Conservation (phyloP, 2,329 filamentous ascomycete species). For the Orbilia ellipsospora region DNA sequence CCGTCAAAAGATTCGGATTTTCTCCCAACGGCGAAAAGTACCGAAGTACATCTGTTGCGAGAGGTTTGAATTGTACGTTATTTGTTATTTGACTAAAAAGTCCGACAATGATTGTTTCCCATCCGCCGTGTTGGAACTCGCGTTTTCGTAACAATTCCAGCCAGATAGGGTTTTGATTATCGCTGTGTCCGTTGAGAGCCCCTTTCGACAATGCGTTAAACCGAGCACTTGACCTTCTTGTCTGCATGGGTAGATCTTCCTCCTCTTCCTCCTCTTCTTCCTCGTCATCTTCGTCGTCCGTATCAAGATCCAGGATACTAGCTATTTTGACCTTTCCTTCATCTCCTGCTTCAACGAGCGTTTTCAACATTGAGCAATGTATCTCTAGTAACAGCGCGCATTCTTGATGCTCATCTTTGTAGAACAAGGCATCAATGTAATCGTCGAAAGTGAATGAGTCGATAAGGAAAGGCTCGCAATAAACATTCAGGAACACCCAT, state of each 20-base stretch:
- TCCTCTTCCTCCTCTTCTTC: conserved; percentile 70
- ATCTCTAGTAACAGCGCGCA: conserved; percentile 90
- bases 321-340: conserved; percentile 82
- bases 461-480: conserved; percentile 90
- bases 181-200: conserved; percentile 45
- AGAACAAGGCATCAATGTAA: conserved; percentile 86
- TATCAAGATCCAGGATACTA: conserved; percentile 70
- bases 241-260: conserved; percentile 63
- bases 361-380: conserved; percentile 89
- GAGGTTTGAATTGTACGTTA: conserved; percentile 74
- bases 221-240: conserved; percentile 62
- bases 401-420: conserved; percentile 76
- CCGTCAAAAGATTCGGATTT: conserved; percentile 80
- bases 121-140: conserved; percentile 87
- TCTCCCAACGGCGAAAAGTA: conserved; percentile 82
- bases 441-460: conserved; percentile 99
- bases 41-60: conserved; percentile 81
- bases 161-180: conserved; percentile 74
- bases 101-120: conserved; percentile 89
- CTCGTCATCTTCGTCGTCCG: conserved; percentile 73
- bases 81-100: conserved; percentile 86
- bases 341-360: conserved; percentile 81
- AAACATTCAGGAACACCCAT: conserved; percentile 98
- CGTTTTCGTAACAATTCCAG: conserved; percentile 83
- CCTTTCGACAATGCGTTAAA: conserved; percentile 54